Percentiles rank a stretch among this genome's conserved stretches.
phyloP scores from a whole-genome alignment of 768 basidiomycete genomes.

The Gloeostereum incarnatum region DNA sequence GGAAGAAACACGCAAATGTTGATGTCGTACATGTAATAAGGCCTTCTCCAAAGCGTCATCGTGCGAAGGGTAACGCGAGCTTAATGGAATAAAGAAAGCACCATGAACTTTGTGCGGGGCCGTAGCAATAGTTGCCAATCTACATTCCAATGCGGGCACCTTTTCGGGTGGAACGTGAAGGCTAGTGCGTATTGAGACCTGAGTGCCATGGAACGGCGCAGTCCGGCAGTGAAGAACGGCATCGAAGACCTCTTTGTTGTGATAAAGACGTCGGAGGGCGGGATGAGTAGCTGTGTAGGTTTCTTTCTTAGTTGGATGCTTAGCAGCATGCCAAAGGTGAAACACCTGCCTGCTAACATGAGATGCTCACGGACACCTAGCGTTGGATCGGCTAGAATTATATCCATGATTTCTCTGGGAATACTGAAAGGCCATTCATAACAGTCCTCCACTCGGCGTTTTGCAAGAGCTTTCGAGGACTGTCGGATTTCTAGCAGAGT shows the following conservation, averaged over 20 bases:
- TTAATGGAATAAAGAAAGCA: neutral
- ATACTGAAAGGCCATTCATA: neutral
- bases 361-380: slow-evolving; percentile 3
- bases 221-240: neutral
- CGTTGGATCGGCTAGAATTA: neutral
- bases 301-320: no score
- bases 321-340: neutral
- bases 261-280: slow-evolving; percentile 1
- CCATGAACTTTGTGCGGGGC: slow-evolving; percentile 2
- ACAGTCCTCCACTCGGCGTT: slow-evolving; percentile 1
- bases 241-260: neutral
- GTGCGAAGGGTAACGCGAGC: neutral
- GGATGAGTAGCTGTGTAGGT: neutral
- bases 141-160: neutral
- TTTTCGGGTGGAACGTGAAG: neutral
- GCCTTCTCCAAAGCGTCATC: neutral
- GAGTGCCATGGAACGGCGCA: neutral
- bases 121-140: neutral
- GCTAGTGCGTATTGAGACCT: no score
- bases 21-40: neutral
- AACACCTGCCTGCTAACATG: neutral
- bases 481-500: no score
- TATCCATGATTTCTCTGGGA: slow-evolving; percentile 3
- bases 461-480: no score
- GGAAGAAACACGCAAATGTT: neutral